phyloP scores from a whole-genome alignment of 306 rosid genomes.

The Adenanthera pavonina region DNA sequence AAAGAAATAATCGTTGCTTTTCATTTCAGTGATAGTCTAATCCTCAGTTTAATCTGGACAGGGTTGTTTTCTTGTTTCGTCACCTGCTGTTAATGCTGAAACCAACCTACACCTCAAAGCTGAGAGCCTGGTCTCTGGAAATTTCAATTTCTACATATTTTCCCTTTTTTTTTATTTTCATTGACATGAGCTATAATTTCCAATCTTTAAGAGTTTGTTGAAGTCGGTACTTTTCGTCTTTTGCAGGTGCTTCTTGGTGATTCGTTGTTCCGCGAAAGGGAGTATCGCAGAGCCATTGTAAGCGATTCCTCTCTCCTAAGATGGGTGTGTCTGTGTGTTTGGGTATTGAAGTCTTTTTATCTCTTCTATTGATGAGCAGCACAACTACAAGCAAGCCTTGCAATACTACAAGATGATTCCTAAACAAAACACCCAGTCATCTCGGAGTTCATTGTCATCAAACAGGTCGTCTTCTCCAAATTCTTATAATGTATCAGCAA shows the following conservation, averaged over 20 bases:
- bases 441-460: constrained; percentile 72
- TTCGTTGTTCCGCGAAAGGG: constrained; percentile 77
- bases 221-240: neutral
- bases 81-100: constrained; percentile 87
- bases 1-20: constrained; percentile 16
- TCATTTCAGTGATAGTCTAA: constrained; percentile 27
- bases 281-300: constrained; percentile 93
- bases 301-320: constrained; percentile 35
- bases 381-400: constrained; percentile 86
- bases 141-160: constrained; percentile 17
- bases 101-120: constrained; percentile 76
- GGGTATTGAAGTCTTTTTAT: constrained; percentile 16
- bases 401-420: constrained; percentile 80
- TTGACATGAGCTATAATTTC: constrained; percentile 17
- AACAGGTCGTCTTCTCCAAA: constrained; percentile 91
- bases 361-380: constrained; percentile 57
- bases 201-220: neutral
- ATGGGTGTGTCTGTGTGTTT: neutral
- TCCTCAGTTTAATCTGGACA: constrained; percentile 36
- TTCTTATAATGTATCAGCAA: constrained; percentile 69
- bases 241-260: constrained; percentile 86
- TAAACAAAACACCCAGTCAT: constrained; percentile 63
- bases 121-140: constrained; percentile 77
- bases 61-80: constrained; percentile 97
- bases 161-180: neutral